Base-by-base conservation (phyloP, 2,329 filamentous ascomycete genomes). In the Stromatinia cepivora region DNA sequence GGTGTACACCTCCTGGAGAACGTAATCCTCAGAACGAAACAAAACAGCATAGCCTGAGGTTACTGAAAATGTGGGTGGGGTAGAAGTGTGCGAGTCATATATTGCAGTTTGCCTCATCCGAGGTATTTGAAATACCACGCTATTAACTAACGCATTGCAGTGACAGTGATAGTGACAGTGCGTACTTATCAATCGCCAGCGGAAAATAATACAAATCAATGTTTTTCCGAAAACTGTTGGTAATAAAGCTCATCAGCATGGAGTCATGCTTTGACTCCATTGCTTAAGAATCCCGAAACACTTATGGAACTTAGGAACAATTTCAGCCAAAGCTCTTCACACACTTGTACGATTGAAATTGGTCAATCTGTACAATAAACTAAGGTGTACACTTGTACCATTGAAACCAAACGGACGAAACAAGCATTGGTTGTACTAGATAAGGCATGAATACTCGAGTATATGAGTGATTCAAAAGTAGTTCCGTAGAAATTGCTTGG, bases 61-160 rank as follows among this genome's bases (percentile, higher is more conserved):
- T 59, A 28, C 22, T 59, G 11, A 28, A 34, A 46, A 48, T 48
- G 34, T 48, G 22, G 45, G 17, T 36, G 22, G 22, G 10, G 15
- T 52, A 52, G 4, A 20, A 52, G 50, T 17, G 17, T 52, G 46
- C 46, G n/a, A 63, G 46, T 39, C 61, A 63, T 52, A 63, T n/a
- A 63, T 22, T 28, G n/a, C n/a, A n/a, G n/a, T n/a, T n/a, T n/a
- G n/a, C 48, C 61, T 52, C 46, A 50, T 52, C n/a, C 31, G 8
- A 46, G 45, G 45, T 4, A 36, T 50, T 48, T 50, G 59, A 25
- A 36, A 36, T 62, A 36, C 11, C n/a, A 57, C 6, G 20, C 54
- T 7, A 36, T 31, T 57, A n/a, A 31, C 31, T 11, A 42, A 4
- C 6, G 34, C 22, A 36, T 11, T 39, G n/a, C 11, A 57, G n/a